These are phyloP conservation scores for Colletotrichum destructivum DNA, from an alignment of 2,329 filamentous ascomycete species.

Conservation along the genomic window DNA sequence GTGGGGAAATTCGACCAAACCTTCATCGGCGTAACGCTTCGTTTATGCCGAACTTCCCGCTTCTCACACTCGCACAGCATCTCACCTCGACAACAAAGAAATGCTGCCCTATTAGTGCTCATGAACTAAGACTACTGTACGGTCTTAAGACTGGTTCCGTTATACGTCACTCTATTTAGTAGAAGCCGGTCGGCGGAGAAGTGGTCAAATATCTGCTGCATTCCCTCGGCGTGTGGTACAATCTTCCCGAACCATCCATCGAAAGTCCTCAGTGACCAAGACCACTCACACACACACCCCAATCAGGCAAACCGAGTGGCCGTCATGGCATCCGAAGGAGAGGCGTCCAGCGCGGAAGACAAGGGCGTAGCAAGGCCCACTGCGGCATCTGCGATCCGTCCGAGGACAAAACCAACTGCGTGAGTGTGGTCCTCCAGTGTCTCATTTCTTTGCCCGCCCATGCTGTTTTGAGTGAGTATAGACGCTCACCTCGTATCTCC, in stretches of 20 bases:
- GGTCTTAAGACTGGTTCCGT: too few species aligned
- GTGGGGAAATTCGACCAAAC: not conserved
- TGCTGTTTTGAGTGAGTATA: slow-evolving; percentile 25
- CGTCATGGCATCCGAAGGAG: slow-evolving; percentile 31
- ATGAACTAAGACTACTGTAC: not conserved
- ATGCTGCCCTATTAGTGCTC: not conserved
- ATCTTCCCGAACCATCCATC: slow-evolving; percentile 18
- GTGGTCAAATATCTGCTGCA: not conserved
- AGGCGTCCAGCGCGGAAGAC: slow-evolving; percentile 32
- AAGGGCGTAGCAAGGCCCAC: not conserved
- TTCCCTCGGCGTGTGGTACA: slow-evolving; percentile 8
- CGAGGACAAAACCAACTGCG: slow-evolving; percentile 42
- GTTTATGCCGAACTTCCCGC: slow-evolving; percentile 12
- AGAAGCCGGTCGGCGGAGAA: too few species aligned
- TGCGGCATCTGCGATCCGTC: slow-evolving; percentile 6
- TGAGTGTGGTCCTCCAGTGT: slow-evolving; percentile 19
- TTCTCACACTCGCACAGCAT: not conserved
- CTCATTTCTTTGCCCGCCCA: too few species aligned
- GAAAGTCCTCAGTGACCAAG: slow-evolving; percentile 1
- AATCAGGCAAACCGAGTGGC: slow-evolving; percentile 7
- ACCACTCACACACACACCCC: not conserved
- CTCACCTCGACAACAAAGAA: slow-evolving; percentile 19
- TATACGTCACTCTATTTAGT: too few species aligned
- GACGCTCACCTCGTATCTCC: slow-evolving; percentile 17
- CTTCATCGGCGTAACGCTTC: not conserved